phyloP scores from a whole-genome alignment of 1,284 basidiomycete genomes.

The Boletellus deceptivus region DNA sequence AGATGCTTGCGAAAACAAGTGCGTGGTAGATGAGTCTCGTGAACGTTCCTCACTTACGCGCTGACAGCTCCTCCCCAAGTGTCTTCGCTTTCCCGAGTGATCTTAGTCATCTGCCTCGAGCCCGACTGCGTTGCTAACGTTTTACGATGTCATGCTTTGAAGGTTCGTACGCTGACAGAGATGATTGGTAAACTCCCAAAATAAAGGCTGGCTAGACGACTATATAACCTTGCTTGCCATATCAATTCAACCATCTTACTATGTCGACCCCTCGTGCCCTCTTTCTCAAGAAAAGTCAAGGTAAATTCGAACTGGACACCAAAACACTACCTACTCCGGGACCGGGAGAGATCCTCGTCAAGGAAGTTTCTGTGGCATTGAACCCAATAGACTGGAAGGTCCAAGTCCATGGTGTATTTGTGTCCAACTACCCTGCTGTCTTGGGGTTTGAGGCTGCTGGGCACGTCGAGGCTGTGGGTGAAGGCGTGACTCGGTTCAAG shows the following conservation, averaged over 20 bases:
- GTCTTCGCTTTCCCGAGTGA: no score
- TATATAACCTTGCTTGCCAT: no score
- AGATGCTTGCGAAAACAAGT: no score
- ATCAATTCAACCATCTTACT: not conserved
- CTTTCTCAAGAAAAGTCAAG: conserved; percentile 24
- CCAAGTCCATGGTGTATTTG: conserved; percentile 25
- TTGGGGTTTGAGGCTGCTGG: conserved; percentile 52
- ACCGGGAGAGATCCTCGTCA: conserved; percentile 27
- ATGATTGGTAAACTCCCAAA: no score
- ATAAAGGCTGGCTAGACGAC: no score
- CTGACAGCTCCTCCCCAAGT: no score
- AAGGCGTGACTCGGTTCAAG: conserved; percentile 39
- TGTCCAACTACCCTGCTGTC: conserved; percentile 35
- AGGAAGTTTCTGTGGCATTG: conserved; percentile 20
- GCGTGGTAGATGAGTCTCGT: no score
- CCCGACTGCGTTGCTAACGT: no score
- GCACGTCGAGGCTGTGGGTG: conserved; percentile 44
- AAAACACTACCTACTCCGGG: conserved; percentile 15
- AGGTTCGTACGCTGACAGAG: no score
- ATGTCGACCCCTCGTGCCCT: conserved; percentile 20
- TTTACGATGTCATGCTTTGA: no score
- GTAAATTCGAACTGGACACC: conserved; percentile 16
- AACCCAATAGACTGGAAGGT: conserved; percentile 40
- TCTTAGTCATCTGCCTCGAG: no score
- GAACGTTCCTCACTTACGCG: no score